Base-by-base conservation (phyloP, 495 filamentous ascomycete genomes). In the Aspergillus leporis region DNA sequence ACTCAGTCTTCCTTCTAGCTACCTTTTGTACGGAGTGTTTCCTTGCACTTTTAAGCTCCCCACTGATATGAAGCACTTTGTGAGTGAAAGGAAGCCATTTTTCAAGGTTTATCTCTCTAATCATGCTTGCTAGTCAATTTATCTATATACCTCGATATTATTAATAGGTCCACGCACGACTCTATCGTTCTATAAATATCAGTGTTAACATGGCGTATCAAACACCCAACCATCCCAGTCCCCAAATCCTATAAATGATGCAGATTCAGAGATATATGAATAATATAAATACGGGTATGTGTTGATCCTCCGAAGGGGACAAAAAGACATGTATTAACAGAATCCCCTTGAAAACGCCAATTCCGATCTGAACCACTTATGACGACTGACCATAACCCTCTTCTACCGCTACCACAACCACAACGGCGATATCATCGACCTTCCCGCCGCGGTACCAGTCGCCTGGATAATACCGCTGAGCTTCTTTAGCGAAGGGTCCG, bases 401-500 rank as follows among this genome's bases (percentile, higher is more conserved):
- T 23, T 77, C 74, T 14, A 90, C 84, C 8, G 86, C 91, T 0
- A 97, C 72, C 36, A 88, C 81, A 13, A 91, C 86, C 43, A 97
- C 73, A 5, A 89, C 87, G 60, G 88, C 91, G 46, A 96, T 95
- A 67, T 97, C 93, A 67, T 97, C 93, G 51, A 93, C 83, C 66
- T 97, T 97, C 3, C 93, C 93, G 23, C 93, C 93, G 47, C 83
- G 85, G 80, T 87, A 96, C 41, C 83, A 80, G 70, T 96, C 91
- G n/a, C 85, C 73, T 0, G 92, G 92, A 64, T 89, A 93, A 62
- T 87, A 85, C 62, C 86, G 89, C 67, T 93, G 90, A 36, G 96
- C 91, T 71, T 96, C 93, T 70, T 88, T 94, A 10, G 94, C 92
- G 70, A 98, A 98, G 30, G 94, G 94, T 0, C 94, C 91, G 70